Evolutionary conservation across 2,329 filamentous ascomycete genomes (phyloP), one percentile per base, ranked within the genome.

Genomic region (Colletotrichum tofieldiae): DNA sequence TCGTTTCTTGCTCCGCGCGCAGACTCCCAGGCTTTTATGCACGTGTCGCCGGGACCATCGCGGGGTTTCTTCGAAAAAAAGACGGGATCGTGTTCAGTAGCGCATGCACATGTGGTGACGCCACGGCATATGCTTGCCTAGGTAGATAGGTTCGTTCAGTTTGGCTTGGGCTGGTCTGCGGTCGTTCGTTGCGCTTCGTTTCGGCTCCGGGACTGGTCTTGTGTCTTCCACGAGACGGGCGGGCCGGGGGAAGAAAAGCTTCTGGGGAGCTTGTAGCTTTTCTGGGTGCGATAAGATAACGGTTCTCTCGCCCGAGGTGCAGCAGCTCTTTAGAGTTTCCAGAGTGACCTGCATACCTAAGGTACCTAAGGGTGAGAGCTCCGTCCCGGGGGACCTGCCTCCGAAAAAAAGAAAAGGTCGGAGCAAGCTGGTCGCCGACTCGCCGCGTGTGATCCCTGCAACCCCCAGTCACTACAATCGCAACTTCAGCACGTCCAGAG

Each of bases 251-350:
- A 37, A 47, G 26, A 52, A 58, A 35, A 52, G 58, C 56, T 58
- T 62, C 16, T 9, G 49, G 29, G 7, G 45, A 71, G 65, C 65
- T 67, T 47, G 20, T 23, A 39, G 39, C 54, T 65, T 60, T 60
- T 37, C 16, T 49, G 51, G n/a, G 23, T 23, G 23, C 41, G 68
- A 71, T 71, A 71, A 71, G 68, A 71, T 71, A 67, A 68, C 45
- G 39, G 20, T 16, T 20, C 35, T 32, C 29, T 20, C 23, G 47
- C 45, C 11, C 14, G 29, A 16, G 41, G 41, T 26, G 26, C 41
- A 26, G 26, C 58, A 43, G 39, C 23, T 52, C 11, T 37, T 35
- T 26, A 61, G 20, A 49, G 43, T 29, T 35, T 29, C 26, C 16
- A 52, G 26, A 23, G 6, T 51, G 47, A 63, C 47, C 20, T 52